phyloP scores from a whole-genome alignment of 75 land plant species.

The Isoetes taiwanensis region DNA sequence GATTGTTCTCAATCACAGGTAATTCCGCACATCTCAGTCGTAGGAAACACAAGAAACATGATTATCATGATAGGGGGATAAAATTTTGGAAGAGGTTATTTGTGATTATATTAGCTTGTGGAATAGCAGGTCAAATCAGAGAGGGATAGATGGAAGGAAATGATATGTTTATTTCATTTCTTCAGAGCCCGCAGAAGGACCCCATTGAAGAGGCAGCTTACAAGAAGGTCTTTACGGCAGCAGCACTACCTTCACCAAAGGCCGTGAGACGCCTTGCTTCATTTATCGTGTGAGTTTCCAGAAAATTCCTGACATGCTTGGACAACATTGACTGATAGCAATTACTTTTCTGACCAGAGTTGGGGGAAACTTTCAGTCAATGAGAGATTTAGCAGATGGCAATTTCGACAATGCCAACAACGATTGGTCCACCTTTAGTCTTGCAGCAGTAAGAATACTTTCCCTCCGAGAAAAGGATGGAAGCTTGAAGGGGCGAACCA shows the following conservation, averaged over 20 bases:
- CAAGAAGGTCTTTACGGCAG: conserved; percentile 12
- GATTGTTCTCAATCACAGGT: background rate
- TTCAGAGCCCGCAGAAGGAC: conserved; percentile 22
- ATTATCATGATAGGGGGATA: background rate
- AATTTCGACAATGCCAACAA: background rate
- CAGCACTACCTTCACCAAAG: conserved; percentile 37
- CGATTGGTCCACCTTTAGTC: background rate
- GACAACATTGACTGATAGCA: background rate
- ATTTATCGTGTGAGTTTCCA: conserved; percentile 50
- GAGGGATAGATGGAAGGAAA: background rate
- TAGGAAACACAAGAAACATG: no score
- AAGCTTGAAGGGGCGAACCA: conserved; percentile 22
- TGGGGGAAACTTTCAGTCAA: conserved; percentile 38
- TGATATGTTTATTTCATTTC: conserved; percentile 9
- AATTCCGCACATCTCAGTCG: background rate
- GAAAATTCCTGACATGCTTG: background rate
- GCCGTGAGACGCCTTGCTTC: conserved; percentile 43
- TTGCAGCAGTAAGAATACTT: background rate
- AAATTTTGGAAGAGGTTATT: background rate
- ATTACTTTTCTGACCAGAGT: conserved; percentile 20
- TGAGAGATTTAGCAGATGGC: conserved; percentile 40
- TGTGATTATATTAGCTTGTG: background rate
- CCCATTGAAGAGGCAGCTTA: conserved; percentile 28
- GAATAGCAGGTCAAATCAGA: conserved; percentile 11
- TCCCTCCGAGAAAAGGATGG: conserved; percentile 70